phyloP scores from a whole-genome alignment of 2,329 filamentous ascomycete species.

The Ustilaginoidea virens region DNA sequence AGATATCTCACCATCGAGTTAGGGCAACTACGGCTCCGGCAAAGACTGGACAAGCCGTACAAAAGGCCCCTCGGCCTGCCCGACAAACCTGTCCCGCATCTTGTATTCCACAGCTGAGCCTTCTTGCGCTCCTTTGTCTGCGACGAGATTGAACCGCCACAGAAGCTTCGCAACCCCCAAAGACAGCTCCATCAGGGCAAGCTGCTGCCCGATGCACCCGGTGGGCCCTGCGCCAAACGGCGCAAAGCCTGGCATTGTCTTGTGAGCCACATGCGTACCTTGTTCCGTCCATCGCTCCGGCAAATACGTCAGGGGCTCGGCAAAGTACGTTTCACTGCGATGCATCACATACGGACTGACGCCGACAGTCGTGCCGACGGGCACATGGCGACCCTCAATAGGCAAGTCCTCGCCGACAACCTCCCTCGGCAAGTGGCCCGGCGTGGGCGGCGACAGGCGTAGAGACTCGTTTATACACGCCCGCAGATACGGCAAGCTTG shows the following conservation, averaged over 20 bases:
- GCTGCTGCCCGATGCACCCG: background rate
- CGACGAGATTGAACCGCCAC: background rate
- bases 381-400: background rate
- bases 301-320: slow-evolving; percentile 1
- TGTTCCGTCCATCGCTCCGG: slow-evolving; percentile 5
- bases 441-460: slow-evolving; percentile 10
- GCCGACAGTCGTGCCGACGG: background rate
- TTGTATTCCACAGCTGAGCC: background rate
- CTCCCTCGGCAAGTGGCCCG: slow-evolving; percentile 8
- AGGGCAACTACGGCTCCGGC: too few relatives aligned
- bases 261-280: too few relatives aligned
- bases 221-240: background rate
- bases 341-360: slow-evolving; percentile 1
- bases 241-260: too few relatives aligned
- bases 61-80: background rate
- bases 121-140: background rate
- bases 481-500: slow-evolving; percentile 8
- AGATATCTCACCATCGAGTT: too few relatives aligned
- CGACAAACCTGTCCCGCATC: background rate
- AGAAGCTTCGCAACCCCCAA: background rate
- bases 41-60: background rate
- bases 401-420: slow-evolving; percentile 1
- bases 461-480: slow-evolving; percentile 12
- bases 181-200: background rate
- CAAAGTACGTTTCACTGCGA: slow-evolving; percentile 1